Base-by-base conservation (phyloP, 139 green algal genomes). In the Choricystis sp. region DNA sequence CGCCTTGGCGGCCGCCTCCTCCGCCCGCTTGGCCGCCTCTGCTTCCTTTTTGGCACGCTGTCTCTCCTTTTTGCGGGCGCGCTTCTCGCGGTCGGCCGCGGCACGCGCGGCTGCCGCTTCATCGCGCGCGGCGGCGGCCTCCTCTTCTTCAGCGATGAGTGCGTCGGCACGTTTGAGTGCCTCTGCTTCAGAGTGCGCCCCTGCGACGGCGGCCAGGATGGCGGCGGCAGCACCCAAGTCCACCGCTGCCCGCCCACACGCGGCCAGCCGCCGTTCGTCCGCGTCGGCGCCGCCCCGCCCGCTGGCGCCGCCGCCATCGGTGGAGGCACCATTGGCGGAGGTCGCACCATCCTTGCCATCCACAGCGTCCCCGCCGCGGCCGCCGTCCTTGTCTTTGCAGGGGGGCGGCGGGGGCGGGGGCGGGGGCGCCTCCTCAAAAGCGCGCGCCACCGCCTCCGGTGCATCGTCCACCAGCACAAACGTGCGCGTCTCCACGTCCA, bases 211-310 rank as follows among this genome's bases (percentile, higher is more conserved):
- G 4, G 9, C 14, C 26, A 60, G 66, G 26, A 97, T 81, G 69
- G 96, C 85, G 3, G 81, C 68, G 21, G 94, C 77, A 1, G 88
- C 88, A 73, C 81, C 94, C 80, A 96, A 92, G 78, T 98, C 91
- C 61, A 98, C 78, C 0, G 83, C 90, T 24, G 73, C 73, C 14
- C 83, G 76, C 1, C 90, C 92, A 58, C 97, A 82, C 75, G 97
- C 88, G 0, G 83, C 84, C 59, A 98, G 76, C 21, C 89, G 78
- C 69, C 76, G 73, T 83, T 98, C 92, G 56, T 98, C 92, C 19
- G 88, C 77, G 72, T 95, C 85, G 25, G 90, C 79, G 0, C 59
- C 74, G 67, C 94, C 89, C n/a, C 78, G 75, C 56, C 65, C 72
- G 58, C 64, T 75, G 29, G 80, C 75, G 55, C 80, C 75, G 5